Evolutionary conservation across 805 yeast species (phyloP), one percentile per base, ranked within the genome.

Genomic region (Kurtzmaniella fragi): DNA sequence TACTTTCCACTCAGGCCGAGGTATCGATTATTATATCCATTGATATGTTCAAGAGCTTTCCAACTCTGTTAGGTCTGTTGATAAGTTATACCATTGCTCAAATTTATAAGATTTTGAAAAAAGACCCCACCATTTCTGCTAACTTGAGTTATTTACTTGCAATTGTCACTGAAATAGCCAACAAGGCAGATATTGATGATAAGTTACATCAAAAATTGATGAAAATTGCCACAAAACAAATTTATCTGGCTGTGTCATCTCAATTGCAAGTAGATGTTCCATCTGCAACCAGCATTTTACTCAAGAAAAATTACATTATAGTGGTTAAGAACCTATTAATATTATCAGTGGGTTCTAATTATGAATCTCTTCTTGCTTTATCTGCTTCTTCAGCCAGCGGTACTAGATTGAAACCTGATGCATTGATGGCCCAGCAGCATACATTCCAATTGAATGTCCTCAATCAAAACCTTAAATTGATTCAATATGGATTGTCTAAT

Each of bases 381-480:
- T 64, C 71, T 2, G 52, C 68, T 1, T 41, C 51, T 7, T 45
- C 64, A 3, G 51, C 64, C 0, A 57, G 67, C 1, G 64, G 68
- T 5, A 56, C 70, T 3, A 68, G 66, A 45, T 42, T 64, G 58
- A 66, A 66, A 36, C 73, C 74, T 0, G 73, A 68, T 40, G 48
- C 62, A 2, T 54, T 68, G 30, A 66, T 67, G 71, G 34, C 52
- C 6, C 68, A 57, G 37, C 73, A 68, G 42, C 58, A 65, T 42
- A 63, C 53, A 39, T 66, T 54, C 44, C 74, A 69, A 48, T 37
- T 38, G 12, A 43, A 46, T 17, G 38, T 68, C 9, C 51, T 68
- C 31, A 26, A 48, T 3, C 35, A 59, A 1, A 52, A 64, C 42
- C 70, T 63, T 29, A 65, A 64, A 31, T 35, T 48, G 1, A 35